Conservation (phyloP, 2,329 filamentous ascomycete genomes). For the Alternaria tenuissima region DNA sequence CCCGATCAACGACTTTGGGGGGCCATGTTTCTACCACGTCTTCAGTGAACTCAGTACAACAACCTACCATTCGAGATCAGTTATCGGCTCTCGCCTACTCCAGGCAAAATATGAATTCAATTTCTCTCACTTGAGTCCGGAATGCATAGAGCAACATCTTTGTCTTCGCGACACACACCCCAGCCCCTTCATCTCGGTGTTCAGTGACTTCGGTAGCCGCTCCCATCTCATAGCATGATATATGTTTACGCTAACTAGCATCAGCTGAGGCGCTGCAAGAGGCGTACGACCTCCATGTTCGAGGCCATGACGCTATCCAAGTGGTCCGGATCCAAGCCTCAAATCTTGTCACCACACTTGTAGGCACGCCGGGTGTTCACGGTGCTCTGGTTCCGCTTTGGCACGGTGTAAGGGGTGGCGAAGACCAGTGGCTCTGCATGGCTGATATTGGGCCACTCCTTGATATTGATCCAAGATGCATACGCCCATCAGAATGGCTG, state of each 20-base stretch:
- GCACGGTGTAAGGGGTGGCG: neutral
- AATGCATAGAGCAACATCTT: constrained; percentile 4
- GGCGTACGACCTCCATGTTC: neutral
- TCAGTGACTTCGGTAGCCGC: constrained; percentile 5
- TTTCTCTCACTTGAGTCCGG: neutral
- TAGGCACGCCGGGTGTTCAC: rapidly evolving
- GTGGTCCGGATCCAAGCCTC: neutral
- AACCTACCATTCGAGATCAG: neutral
- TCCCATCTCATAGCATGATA: neutral
- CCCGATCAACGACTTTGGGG: neutral
- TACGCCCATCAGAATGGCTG: constrained; percentile 7
- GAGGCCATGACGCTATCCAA: neutral
- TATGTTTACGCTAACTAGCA: rapidly evolving
- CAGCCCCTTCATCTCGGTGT: constrained; percentile 6
- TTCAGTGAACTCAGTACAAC: neutral
- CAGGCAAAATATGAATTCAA: neutral
- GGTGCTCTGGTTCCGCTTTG: neutral
- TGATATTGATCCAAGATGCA: neutral
- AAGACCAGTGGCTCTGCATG: neutral
- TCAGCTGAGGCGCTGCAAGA: neutral
- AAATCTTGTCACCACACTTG: neutral
- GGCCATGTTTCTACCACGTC: constrained; percentile 3
- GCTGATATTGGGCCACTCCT: neutral
- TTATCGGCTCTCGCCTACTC: neutral
- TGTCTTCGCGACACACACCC: neutral